Conservation (phyloP, 1,139 yeast species). For the Fermentozyma sake region DNA sequence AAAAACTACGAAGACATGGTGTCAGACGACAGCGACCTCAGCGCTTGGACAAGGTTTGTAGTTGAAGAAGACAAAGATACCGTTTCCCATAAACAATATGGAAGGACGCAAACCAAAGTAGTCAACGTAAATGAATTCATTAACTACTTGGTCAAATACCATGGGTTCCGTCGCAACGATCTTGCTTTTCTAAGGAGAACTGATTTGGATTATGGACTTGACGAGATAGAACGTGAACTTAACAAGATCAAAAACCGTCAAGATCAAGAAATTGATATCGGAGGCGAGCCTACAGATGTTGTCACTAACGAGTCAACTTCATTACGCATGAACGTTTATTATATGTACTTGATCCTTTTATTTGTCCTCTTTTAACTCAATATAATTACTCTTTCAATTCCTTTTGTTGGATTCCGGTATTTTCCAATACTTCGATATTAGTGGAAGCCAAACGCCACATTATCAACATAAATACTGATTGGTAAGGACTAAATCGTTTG, state of each 20-base stretch:
- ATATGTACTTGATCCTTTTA: slow-evolving; percentile 2
- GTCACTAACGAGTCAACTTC: slow-evolving; percentile 1
- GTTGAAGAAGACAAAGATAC: slow-evolving; percentile 9
- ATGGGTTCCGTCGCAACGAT: slow-evolving; percentile 26
- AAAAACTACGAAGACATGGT: slow-evolving; percentile 20
- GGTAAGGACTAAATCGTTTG: slow-evolving; percentile 58
- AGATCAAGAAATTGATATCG: slow-evolving; percentile 25
- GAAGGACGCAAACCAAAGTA: slow-evolving; percentile 8
- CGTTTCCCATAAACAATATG: slow-evolving; percentile 2
- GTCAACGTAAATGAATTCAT: slow-evolving; percentile 28
- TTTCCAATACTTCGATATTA: slow-evolving; percentile 46
- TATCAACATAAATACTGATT: slow-evolving; percentile 64
- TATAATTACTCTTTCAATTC: not conserved
- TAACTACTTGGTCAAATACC: slow-evolving; percentile 21
- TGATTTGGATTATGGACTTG: slow-evolving; percentile 32
- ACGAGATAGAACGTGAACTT: slow-evolving; percentile 36
- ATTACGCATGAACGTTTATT: slow-evolving; percentile 1
- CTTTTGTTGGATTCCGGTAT: slow-evolving; percentile 4
- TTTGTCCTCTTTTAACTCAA: slow-evolving; percentile 1
- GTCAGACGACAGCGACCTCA: slow-evolving; percentile 19
- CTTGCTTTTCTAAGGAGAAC: slow-evolving; percentile 22
- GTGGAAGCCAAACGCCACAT: slow-evolving; percentile 70
- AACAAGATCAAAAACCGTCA: slow-evolving; percentile 21
- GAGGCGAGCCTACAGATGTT: slow-evolving; percentile 21
- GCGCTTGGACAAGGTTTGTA: slow-evolving; percentile 23